Evolutionary conservation across 1,284 basidiomycete genomes (phyloP).

Genomic region (Thecaphora thlaspeos): DNA sequence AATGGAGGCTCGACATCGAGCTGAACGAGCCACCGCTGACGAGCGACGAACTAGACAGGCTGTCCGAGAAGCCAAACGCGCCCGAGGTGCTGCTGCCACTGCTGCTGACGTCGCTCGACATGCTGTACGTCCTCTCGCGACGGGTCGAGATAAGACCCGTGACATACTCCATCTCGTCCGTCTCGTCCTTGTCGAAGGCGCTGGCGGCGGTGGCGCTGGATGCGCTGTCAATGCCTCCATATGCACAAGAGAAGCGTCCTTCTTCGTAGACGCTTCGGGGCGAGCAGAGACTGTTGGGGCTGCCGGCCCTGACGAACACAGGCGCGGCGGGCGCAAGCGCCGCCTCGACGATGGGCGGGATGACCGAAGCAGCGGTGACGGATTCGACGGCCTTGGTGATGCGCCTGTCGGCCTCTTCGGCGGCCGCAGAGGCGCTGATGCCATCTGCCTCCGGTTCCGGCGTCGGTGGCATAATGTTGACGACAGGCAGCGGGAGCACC

Average conservation of each 20-base stretch:
- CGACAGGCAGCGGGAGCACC: slow-evolving; percentile 26
- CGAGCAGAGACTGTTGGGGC: slow-evolving; percentile 22
- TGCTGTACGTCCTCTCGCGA: slow-evolving; percentile 22
- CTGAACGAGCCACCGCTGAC: slow-evolving; percentile 31
- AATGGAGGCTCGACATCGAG: slow-evolving; percentile 29
- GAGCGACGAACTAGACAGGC: slow-evolving; percentile 34
- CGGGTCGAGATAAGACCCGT: slow-evolving; percentile 15
- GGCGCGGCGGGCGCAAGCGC: too few relatives aligned
- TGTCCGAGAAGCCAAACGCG: slow-evolving; percentile 34
- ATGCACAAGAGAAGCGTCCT: slow-evolving; percentile 13
- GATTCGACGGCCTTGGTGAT: not conserved
- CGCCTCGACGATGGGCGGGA: slow-evolving; percentile 1
- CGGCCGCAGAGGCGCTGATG: not conserved
- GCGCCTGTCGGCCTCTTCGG: slow-evolving; percentile 11
- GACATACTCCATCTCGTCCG: slow-evolving; percentile 9
- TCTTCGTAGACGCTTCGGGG: slow-evolving; percentile 7
- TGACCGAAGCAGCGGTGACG: not conserved
- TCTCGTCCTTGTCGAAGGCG: slow-evolving; percentile 12
- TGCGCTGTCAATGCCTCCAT: slow-evolving; percentile 14
- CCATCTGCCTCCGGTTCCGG: slow-evolving; percentile 31
- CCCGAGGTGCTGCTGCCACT: slow-evolving; percentile 32
- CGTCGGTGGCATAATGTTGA: slow-evolving; percentile 51
- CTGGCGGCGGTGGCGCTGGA: too few relatives aligned
- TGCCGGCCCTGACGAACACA: not conserved
- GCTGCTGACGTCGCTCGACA: slow-evolving; percentile 25